Evolutionary conservation across 345 rosid genomes (phyloP), one percentile per base, ranked within the genome.

Genomic region (Hibiscus mutabilis): DNA sequence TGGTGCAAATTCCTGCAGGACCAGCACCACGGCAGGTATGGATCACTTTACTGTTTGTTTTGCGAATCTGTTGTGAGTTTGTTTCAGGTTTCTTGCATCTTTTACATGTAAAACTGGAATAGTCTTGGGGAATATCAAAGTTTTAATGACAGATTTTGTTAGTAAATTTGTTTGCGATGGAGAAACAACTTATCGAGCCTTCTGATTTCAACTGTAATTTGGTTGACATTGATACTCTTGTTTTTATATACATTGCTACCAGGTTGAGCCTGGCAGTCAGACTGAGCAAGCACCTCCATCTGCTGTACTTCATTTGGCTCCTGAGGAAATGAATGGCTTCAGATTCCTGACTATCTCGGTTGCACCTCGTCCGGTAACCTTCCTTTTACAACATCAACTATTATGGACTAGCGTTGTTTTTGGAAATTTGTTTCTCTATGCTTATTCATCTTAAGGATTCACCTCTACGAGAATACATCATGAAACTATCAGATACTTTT

Each of bases 201-300:
- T 37, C 52, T 21, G n/a, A 24, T 71, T 65, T 35, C 10, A 35
- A 73, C 47, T 69, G 25, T 68, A 18, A 59, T 72, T 69, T 70
- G 61, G 63, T 56, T 80, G 64, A 73, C 55, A 25, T 44, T 70
- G 49, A 19, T 49, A 29, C 51, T 68, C 49, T 51, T 24, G 68
- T 52, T 66, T 58, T 56, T 71, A 53, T 42, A 62, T 68, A 4
- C 73, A 59, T 61, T 75, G 52, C 68, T 78, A 46, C 75, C 83
- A 95, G 99, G 78, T 88, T 25, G 98, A 95, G 83, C 99, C 99
- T 62, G 99, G 99, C 57, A 89, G 97, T 85, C 96, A 95, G 82
- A 95, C 99, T 6, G 99, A 95, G 85, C 99, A 95, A 84, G 90
- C 96, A 11, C 96, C 99, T 82, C 99, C 99, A 72, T 90, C 99